Evolutionary conservation across 176 grass and related monocot species (phyloP).

Genomic region (barley (Hordeum vulgare)): MorexV3_pseudomolecules_assembly NC_058522.1:22933249-22933748

Average conservation of each 20-base stretch:
- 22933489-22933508: background rate
- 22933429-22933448: too few species aligned
- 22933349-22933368: slow-evolving; percentile 75
- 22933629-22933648: background rate
- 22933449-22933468: background rate
- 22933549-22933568: background rate
- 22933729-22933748: too few species aligned
- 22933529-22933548: background rate
- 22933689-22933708: too few species aligned
- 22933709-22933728: too few species aligned
- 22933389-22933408: background rate
- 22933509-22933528: background rate
- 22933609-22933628: background rate
- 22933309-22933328: slow-evolving; percentile 82
- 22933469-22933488: background rate
- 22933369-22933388: background rate
- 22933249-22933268: slow-evolving; percentile 82
- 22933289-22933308: slow-evolving; percentile 81
- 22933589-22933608: background rate
- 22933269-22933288: slow-evolving; percentile 96
- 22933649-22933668: too few species aligned
- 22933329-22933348: slow-evolving; percentile 85
- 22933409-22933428: too few species aligned
- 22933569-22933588: background rate
- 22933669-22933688: too few species aligned